Evolutionary conservation across 2,329 filamentous ascomycete genomes (phyloP).

Genomic region (Albifimbria verrucaria): DNA sequence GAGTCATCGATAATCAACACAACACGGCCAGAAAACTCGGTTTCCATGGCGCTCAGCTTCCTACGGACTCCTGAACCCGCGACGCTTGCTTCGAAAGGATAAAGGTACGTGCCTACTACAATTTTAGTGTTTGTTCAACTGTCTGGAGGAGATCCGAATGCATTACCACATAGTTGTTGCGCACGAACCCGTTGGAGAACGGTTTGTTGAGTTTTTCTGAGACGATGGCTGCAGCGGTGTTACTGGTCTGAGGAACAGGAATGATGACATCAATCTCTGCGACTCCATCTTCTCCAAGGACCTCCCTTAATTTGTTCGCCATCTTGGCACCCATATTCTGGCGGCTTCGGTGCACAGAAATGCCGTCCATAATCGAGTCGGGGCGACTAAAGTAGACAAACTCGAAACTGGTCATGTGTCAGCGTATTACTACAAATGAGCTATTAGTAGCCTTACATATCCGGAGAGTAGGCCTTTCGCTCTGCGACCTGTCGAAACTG

Average conservation of each 20-base stretch:
- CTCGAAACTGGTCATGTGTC: conserved; percentile 17
- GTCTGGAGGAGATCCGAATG: neutral
- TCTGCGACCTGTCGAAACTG: conserved; percentile 72
- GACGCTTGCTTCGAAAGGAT: conserved; percentile 63
- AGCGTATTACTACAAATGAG: too few species aligned
- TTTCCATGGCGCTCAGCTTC: conserved; percentile 79
- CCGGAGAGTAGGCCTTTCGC: conserved; percentile 69
- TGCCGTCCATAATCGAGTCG: conserved; percentile 81
- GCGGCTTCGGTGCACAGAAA: conserved; percentile 78
- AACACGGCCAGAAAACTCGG: conserved; percentile 74
- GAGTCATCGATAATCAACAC: conserved; percentile 84
- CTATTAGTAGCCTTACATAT: too few species aligned
- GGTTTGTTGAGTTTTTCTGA: conserved; percentile 44
- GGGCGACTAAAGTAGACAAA: conserved; percentile 79
- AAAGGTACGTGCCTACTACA: neutral
- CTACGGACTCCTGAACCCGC: conserved; percentile 77
- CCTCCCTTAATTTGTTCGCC: conserved; percentile 66
- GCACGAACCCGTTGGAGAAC: conserved; percentile 77
- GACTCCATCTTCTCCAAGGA: conserved; percentile 66
- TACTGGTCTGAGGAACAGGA: conserved; percentile 73
- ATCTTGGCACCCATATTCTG: conserved; percentile 84
- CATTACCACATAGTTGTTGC: conserved; percentile 74
- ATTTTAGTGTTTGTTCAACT: neutral
- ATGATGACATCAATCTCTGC: conserved; percentile 81
- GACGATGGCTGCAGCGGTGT: conserved; percentile 73